Conservation (phyloP, 176 grass and related monocot species). For the Neostapfia colusana region DNA sequence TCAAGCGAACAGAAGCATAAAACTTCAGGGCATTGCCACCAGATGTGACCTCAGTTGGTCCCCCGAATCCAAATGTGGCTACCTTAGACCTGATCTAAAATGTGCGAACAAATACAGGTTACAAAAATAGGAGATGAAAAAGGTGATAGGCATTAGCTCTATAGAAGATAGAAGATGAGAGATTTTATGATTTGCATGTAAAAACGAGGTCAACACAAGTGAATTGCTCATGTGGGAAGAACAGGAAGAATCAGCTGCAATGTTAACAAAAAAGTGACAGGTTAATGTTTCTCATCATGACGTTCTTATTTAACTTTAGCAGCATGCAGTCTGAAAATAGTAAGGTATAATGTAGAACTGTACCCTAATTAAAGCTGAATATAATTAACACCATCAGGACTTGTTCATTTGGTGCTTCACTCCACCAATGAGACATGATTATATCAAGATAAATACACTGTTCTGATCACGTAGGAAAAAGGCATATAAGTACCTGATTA, state of each 20-base stretch:
- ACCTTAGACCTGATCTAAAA: conserved; percentile 79
- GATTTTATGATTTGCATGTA: background rate
- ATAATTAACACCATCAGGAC: background rate
- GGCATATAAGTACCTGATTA: conserved; percentile 68
- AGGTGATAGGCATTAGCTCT: background rate
- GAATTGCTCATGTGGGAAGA: background rate
- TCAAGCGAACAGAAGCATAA: conserved; percentile 89
- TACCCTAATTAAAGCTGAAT: background rate
- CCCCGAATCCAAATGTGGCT: conserved; percentile 89
- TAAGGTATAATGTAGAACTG: background rate
- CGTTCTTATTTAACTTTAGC: conserved; percentile 8
- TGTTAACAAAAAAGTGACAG: background rate
- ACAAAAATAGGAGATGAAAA: background rate
- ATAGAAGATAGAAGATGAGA: background rate
- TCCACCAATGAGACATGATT: conserved; percentile 1
- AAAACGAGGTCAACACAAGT: background rate
- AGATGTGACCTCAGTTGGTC: conserved; percentile 85
- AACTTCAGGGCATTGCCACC: conserved; percentile 95
- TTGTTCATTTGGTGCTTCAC: background rate
- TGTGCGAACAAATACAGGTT: background rate
- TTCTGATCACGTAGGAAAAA: background rate
- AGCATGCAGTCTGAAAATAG: background rate
- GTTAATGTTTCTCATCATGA: background rate
- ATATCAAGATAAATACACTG: background rate
- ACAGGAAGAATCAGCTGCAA: conserved; percentile 10